Conservation (phyloP, 116 monocot species). For the Iris pallida region DNA sequence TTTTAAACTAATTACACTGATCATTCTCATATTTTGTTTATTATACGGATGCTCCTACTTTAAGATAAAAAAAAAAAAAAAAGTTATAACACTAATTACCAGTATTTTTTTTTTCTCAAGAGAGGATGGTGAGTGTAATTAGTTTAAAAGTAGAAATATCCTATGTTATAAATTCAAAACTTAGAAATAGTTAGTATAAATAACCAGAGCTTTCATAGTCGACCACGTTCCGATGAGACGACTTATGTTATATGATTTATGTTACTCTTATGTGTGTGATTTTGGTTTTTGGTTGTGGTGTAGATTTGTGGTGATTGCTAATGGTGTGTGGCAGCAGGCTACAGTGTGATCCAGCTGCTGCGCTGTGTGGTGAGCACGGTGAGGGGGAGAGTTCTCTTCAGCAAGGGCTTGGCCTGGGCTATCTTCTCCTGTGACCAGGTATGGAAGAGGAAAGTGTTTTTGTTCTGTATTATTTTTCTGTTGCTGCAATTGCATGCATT, state of each 20-base stretch:
- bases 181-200: too few species aligned
- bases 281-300: slow-evolving; percentile 2
- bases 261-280: neutral
- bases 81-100: too few species aligned
- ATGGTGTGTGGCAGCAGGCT: slow-evolving; percentile 72
- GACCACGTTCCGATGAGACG: too few species aligned
- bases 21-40: too few species aligned
- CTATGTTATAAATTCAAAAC: too few species aligned
- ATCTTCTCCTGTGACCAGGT: slow-evolving; percentile 96
- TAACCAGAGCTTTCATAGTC: too few species aligned
- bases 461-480: neutral
- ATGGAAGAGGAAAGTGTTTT: neutral
- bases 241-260: too few species aligned
- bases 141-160: too few species aligned
- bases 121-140: too few species aligned
- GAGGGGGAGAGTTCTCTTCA: slow-evolving; percentile 52
- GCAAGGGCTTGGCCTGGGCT: slow-evolving; percentile 68
- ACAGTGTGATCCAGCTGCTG: slow-evolving; percentile 62
- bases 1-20: too few species aligned
- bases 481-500: neutral
- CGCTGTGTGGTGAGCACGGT: slow-evolving; percentile 61
- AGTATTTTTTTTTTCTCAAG: neutral
- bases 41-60: too few species aligned
- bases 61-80: too few species aligned
- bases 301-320: slow-evolving; percentile 79